A percentile compares a stretch with the other conserved stretches of the same genome.
Conservation (phyloP, 2,329 filamentous ascomycete genomes). For the Phymatotrichopsis omnivora region DNA sequence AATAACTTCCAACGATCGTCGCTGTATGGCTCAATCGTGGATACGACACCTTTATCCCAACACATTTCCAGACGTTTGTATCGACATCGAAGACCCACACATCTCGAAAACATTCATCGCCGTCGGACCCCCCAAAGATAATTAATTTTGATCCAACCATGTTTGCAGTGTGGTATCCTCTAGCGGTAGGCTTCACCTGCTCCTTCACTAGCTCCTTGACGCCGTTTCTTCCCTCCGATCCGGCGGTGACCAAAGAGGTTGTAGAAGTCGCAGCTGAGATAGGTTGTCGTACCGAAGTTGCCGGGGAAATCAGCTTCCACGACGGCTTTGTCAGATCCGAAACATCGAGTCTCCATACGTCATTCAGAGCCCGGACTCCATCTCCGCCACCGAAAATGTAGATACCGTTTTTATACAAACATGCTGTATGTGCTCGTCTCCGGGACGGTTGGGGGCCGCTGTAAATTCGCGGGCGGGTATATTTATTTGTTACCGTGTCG, state of each 20-base stretch:
- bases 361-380: slow-evolving; percentile 58
- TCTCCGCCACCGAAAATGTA: slow-evolving; percentile 64
- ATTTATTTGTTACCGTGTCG: slow-evolving; percentile 60
- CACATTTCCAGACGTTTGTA: slow-evolving; percentile 48
- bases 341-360: slow-evolving; percentile 63
- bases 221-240: slow-evolving; percentile 1
- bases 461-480: slow-evolving; percentile 50
- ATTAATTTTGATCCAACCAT: slow-evolving; percentile 64
- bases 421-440: slow-evolving; percentile 59
- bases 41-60: slow-evolving; percentile 51
- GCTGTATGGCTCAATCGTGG: slow-evolving; percentile 58
- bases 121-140: slow-evolving; percentile 60
- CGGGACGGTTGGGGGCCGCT: slow-evolving; percentile 51
- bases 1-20: slow-evolving; percentile 58
- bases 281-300: slow-evolving; percentile 26
- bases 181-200: slow-evolving; percentile 48
- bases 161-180: slow-evolving; percentile 62
- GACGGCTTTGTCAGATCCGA: slow-evolving; percentile 50
- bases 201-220: slow-evolving; percentile 16
- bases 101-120: slow-evolving; percentile 61
- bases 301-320: slow-evolving; percentile 53
- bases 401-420: slow-evolving; percentile 59
- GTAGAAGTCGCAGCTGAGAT: slow-evolving; percentile 16
- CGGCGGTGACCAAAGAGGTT: slow-evolving; percentile 11
- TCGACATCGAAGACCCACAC: slow-evolving; percentile 65